Conservation (phyloP, 2,329 filamentous ascomycete species). For the Ophiognomonia clavigignenti-juglandacearum region DNA sequence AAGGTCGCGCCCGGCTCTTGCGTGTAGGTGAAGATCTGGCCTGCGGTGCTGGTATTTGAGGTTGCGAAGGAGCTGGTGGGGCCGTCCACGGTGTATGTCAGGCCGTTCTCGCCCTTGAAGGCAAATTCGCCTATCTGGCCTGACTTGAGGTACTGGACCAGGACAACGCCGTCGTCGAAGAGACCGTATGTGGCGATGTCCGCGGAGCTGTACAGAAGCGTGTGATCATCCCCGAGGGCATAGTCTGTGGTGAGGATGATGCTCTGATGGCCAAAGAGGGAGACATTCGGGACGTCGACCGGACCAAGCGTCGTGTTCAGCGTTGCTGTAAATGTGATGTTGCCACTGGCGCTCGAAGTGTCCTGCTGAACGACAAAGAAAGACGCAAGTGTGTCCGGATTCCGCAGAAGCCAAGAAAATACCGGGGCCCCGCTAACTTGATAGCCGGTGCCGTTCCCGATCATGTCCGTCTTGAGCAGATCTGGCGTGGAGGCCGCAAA, state of each 20-base stretch:
- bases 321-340: constrained; percentile 40
- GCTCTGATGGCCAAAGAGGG: constrained; percentile 46
- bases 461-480: constrained; percentile 47
- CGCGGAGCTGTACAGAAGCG: constrained; percentile 45
- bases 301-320: constrained; percentile 42
- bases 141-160: constrained; percentile 43
- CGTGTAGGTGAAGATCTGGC: constrained; percentile 37
- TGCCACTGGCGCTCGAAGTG: constrained; percentile 36
- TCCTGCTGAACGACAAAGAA: constrained; percentile 47
- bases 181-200: constrained; percentile 43
- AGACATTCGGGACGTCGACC: constrained; percentile 38
- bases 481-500: constrained; percentile 48
- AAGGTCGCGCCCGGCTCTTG: constrained; percentile 41
- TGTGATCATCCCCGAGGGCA: constrained; percentile 38
- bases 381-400: constrained; percentile 41
- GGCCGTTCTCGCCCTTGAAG: constrained; percentile 32
- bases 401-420: constrained; percentile 48
- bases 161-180: constrained; percentile 36
- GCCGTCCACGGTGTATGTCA: constrained; percentile 37
- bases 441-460: constrained; percentile 46
- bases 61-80: constrained; percentile 27
- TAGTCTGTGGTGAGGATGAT: constrained; percentile 53
- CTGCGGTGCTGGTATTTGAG: constrained; percentile 21
- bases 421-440: constrained; percentile 30
- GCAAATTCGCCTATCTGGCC: constrained; percentile 47